Evolutionary conservation across 805 yeast genomes (phyloP), one percentile per base, ranked within the genome.

Genomic region (Starmerella sirachaensis): DNA sequence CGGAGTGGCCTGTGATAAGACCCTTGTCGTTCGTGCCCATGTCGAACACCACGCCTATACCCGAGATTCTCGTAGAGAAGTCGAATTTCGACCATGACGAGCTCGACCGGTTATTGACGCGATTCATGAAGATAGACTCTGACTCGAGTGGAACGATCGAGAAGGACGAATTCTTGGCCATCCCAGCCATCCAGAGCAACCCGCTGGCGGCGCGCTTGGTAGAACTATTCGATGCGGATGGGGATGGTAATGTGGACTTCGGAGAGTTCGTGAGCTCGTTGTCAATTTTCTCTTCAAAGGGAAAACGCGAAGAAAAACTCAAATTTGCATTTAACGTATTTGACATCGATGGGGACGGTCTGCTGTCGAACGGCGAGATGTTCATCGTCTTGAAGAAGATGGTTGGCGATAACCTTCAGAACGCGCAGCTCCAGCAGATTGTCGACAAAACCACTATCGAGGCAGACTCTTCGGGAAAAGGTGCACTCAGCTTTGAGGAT

Each of bases 361-460:
- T 55, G 56, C 83, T 91, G 25, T 86, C 96, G 3, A 88, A 88
- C 55, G 99, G 98, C 18, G 99, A 91, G 60, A 60, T 91, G 40
- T 91, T 78, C 53, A 68, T 88, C 28, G 97, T 91, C 28, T 65
- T 91, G 62, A 82, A 91, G 60, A 81, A 83, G 73, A 91, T 91
- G 98, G 98, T 93, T 19, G 98, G 97, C 1, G 78, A 75, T 49
- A 85, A 91, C 53, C 62, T 93, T 40, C 78, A 75, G 45, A 93
- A 82, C 42, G 74, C 73, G 19, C 94, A 91, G 53, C 67, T 91
- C 39, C 99, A 91, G 58, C 97, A 93, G 59, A 73, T 91, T 37
- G 96, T 88, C n/a, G 97, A 91, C 58, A 76, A 93, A 59, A 85
- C 98, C 0, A 85, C 93, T 47, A 74, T 84, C 75, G 96, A 88